phyloP scores from a whole-genome alignment of 148 eudicot species.

The Bassia scoparia region DNA sequence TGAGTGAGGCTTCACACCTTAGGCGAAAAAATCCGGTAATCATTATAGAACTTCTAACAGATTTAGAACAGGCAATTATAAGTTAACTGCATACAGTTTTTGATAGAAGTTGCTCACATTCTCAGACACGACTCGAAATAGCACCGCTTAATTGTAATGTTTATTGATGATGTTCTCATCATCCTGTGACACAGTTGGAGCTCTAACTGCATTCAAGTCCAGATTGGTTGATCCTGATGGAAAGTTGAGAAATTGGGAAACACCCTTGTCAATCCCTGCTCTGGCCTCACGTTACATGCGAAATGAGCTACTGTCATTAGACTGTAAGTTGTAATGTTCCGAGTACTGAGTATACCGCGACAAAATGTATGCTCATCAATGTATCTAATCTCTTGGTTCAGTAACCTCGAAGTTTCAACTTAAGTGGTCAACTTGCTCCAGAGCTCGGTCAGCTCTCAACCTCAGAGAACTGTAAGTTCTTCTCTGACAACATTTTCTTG shows the following conservation, averaged over 20 bases:
- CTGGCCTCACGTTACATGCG: constrained; percentile 8
- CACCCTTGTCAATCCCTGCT: constrained; percentile 4
- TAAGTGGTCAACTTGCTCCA: constrained; percentile 8
- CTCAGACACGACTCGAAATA: no score
- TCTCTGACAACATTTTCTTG: not conserved
- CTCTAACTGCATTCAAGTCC: constrained; percentile 19
- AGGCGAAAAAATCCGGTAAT: no score
- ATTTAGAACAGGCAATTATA: no score
- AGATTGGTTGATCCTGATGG: constrained; percentile 20
- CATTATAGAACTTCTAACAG: no score
- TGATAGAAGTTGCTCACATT: not conserved
- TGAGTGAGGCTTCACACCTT: no score
- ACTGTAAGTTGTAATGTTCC: constrained; percentile 12
- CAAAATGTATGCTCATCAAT: not conserved
- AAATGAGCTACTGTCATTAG: constrained; percentile 1
- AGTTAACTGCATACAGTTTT: not conserved
- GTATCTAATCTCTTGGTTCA: not conserved
- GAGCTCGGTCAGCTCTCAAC: constrained; percentile 8
- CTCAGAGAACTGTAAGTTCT: constrained; percentile 2
- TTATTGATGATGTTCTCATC: not conserved
- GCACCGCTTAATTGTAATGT: not conserved
- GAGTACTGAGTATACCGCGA: not conserved
- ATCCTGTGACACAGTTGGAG: constrained; percentile 13
- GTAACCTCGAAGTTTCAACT: constrained; percentile 1
- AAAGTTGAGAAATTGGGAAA: not conserved